A percentile compares a stretch with the other conserved stretches of the same genome.
These are phyloP conservation scores for Zizania palustris DNA, from an alignment of 202 grass and related monocot species.

Conservation along the genomic window DNA sequence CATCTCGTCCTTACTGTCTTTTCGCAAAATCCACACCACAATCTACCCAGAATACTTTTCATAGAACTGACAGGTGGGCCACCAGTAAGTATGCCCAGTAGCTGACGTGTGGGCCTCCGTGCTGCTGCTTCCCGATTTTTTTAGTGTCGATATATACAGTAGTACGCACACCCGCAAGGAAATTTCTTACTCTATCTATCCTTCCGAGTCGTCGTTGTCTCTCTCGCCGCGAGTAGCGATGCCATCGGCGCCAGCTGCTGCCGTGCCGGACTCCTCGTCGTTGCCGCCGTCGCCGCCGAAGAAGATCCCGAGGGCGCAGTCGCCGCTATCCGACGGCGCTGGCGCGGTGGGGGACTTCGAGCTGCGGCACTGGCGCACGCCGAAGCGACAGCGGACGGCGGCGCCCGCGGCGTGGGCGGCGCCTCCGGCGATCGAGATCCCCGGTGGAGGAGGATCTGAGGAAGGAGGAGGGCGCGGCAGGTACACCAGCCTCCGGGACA, in stretches of 20 bases:
- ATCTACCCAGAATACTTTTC: not conserved
- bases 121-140: conserved; percentile 5
- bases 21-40: not conserved
- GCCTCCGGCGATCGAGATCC: conserved; percentile 53
- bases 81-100: accelerated
- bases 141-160: conserved; percentile 9
- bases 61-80: no score
- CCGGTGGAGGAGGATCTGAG: no score
- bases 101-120: conserved; percentile 26
- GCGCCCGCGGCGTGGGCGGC: no score
- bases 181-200: not conserved
- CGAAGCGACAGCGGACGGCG: no score
- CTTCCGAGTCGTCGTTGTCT: no score
- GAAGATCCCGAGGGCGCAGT: conserved; percentile 10
- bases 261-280: conserved; percentile 11
- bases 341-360: conserved; percentile 59
- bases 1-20: not conserved
- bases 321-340: conserved; percentile 41
- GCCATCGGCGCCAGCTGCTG: conserved; percentile 46
- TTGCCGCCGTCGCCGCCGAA: not conserved
- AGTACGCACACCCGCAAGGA: no score
- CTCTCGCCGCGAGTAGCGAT: conserved; percentile 10
- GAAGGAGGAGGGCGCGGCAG: conserved; percentile 20
- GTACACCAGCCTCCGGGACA: conserved; percentile 90
- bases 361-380: conserved; percentile 72